Evolutionary conservation across 2,329 filamentous ascomycete genomes (phyloP).

Genomic region (Cladosporium halotolerans): DNA sequence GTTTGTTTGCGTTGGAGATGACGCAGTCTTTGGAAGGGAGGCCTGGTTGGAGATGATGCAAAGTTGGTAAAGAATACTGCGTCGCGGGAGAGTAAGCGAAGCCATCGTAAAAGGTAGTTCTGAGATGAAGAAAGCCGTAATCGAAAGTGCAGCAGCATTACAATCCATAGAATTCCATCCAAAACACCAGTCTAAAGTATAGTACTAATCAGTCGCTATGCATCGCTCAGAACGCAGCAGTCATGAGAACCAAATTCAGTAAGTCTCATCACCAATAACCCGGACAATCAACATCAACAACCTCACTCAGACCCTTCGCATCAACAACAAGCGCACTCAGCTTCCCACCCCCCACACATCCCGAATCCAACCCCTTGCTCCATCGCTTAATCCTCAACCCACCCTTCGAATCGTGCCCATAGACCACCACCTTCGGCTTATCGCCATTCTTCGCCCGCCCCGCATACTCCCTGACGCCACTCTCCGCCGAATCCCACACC

Average conservation of each 20-base stretch:
- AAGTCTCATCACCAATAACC: conserved; percentile 20
- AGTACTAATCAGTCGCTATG: not conserved
- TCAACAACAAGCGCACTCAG: conserved; percentile 74
- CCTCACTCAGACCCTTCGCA: conserved; percentile 35
- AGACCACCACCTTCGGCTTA: conserved; percentile 61
- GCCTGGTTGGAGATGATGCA: too few relatives aligned
- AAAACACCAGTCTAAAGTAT: too few relatives aligned
- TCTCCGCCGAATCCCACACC: not conserved
- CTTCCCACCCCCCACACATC: conserved; percentile 68
- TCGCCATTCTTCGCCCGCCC: conserved; percentile 33
- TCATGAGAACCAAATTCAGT: not conserved
- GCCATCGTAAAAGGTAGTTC: too few relatives aligned
- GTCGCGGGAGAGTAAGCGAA: too few relatives aligned
- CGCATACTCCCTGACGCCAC: not conserved
- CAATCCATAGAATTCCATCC: too few relatives aligned
- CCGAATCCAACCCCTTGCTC: conserved; percentile 79
- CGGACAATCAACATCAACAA: conserved; percentile 37
- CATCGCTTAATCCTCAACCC: conserved; percentile 64
- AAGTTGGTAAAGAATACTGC: too few relatives aligned
- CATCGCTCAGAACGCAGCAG: conserved; percentile 8
- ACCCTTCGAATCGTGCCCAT: conserved; percentile 75
- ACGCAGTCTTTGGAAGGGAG: too few relatives aligned
- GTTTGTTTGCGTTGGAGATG: too few relatives aligned
- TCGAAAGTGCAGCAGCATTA: too few relatives aligned
- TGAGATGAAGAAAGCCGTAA: too few relatives aligned